Evolutionary conservation across 2,329 filamentous ascomycete species (phyloP).

Genomic region (Sordariomycetes sp.): DNA sequence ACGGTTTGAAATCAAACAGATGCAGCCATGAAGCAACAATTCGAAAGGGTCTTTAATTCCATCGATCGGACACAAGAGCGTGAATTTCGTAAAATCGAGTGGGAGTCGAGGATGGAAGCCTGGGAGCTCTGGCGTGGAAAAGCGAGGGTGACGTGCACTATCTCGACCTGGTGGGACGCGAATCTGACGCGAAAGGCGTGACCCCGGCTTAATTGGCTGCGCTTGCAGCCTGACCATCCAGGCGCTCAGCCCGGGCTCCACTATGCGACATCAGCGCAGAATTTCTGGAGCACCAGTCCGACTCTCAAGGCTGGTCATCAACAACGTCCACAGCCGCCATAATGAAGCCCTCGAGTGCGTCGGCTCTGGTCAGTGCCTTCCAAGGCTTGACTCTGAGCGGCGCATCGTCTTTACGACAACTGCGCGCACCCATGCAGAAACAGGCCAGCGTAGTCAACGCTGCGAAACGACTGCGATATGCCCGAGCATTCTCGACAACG

Average conservation of each 20-base stretch:
- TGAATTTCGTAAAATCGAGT: too few species aligned
- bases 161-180: slow-evolving; percentile 20
- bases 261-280: slow-evolving; percentile 11
- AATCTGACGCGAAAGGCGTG: slow-evolving; percentile 35
- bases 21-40: slow-evolving; percentile 5
- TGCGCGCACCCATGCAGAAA: slow-evolving; percentile 19
- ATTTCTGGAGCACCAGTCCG: slow-evolving; percentile 27
- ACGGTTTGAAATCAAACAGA: too few species aligned
- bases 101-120: slow-evolving; percentile 6
- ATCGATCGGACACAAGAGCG: too few species aligned
- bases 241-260: slow-evolving; percentile 1
- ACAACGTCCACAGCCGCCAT: slow-evolving; percentile 6
- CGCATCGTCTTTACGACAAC: slow-evolving; percentile 27
- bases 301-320: too few species aligned
- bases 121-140: not conserved
- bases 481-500: slow-evolving; percentile 67
- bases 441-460: slow-evolving; percentile 14
- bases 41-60: slow-evolving; percentile 3
- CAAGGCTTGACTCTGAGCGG: slow-evolving; percentile 36
- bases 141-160: slow-evolving; percentile 21
- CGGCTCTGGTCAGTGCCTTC: slow-evolving; percentile 40
- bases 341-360: slow-evolving; percentile 37
- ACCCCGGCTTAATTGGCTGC: slow-evolving; percentile 12
- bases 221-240: slow-evolving; percentile 4
- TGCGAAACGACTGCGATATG: slow-evolving; percentile 31